A percentile compares a stretch with the other conserved stretches of the same genome.
These are phyloP conservation scores for Tylopilus rubrobrunneus DNA, from an alignment of 768 basidiomycete genomes.

Conservation along the genomic window DNA sequence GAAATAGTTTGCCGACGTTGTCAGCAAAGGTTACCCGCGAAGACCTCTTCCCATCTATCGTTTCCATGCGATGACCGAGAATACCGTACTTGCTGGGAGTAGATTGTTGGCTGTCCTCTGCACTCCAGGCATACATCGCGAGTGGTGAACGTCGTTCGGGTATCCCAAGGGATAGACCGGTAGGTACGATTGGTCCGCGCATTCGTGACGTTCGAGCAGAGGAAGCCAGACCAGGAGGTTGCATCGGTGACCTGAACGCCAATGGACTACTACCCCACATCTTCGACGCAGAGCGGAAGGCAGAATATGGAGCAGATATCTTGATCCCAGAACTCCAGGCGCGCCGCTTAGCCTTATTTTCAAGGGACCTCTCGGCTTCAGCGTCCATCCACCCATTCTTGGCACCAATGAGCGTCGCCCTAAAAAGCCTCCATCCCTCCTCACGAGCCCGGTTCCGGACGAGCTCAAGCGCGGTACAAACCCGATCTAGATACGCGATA, in stretches of 20 bases:
- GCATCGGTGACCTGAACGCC: neutral
- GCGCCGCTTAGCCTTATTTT: constrained; percentile 55
- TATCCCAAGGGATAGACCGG: constrained; percentile 44
- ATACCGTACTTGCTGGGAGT: constrained; percentile 15
- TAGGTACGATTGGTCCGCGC: constrained; percentile 25
- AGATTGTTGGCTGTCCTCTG: constrained; percentile 33
- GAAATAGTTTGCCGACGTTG: constrained; percentile 23
- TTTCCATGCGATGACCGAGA: constrained; percentile 16
- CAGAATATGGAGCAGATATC: constrained; percentile 29
- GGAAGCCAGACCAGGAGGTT: constrained; percentile 23
- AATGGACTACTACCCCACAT: constrained; percentile 17
- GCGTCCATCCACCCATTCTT: constrained; percentile 26
- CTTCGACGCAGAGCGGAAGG: neutral
- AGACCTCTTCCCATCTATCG: constrained; percentile 11
- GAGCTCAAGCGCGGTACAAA: constrained; percentile 39
- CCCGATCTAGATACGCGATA: constrained; percentile 30
- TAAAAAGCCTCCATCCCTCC: constrained; percentile 38
- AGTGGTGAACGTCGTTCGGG: constrained; percentile 53
- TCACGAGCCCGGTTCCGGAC: constrained; percentile 41
- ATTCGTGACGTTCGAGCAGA: neutral
- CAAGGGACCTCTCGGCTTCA: constrained; percentile 38
- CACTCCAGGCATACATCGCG: constrained; percentile 35
- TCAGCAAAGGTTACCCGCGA: constrained; percentile 18
- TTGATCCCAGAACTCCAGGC: constrained; percentile 63
- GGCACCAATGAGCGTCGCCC: constrained; percentile 23